Base-by-base conservation (phyloP, 2,329 filamentous ascomycete species). In the Pseudopyricularia javanii region DNA sequence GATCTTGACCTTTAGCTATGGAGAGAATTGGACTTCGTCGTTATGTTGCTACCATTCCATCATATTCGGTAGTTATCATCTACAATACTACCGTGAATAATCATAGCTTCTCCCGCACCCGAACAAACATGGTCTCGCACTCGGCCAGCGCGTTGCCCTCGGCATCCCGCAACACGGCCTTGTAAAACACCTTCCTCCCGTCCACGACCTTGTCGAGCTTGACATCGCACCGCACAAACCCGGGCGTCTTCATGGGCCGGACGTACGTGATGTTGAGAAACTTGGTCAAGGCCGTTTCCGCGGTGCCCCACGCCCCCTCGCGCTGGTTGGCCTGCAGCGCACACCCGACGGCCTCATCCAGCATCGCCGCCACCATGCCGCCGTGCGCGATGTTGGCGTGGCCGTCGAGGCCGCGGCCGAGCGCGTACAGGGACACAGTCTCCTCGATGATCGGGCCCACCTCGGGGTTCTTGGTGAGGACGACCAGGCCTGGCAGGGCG, bases 321-420 rank as follows among this genome's bases (percentile, higher is more conserved):
- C 15, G 14, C 34, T 56, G 56, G 56, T 77, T 76, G 28, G 72
- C 58, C 3, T 66, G 66, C 9, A 78, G 65, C 17, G 80, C 56
- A 6, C 74, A 65, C 1, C 79, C 78, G 61, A 77, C 74, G 6
- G 68, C 64, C 60, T 85, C 80, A 59, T 85, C 80, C 22, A 85
- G 61, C n/a, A 84, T 61, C 0, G 75, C 72, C 8, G 73, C 72
- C 7, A 78, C 70, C 30, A 83, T 71, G 1, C 80, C 81, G 20
- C 81, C 80, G 60, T 85, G 81, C 9, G 70, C 66, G 7, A 78
- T 68, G 3, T 68, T 63, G 2, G 74, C 65, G 57, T 75, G 74
- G 2, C 80, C 80, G 56, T 79, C 77, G 53, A 83, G 57, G 17
- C 72, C 74, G 11, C 67, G 59, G 1, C 76, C 79, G 1, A 83